Evolutionary conservation across 768 basidiomycete species (phyloP).

Genomic region (Suillus americanus): DNA sequence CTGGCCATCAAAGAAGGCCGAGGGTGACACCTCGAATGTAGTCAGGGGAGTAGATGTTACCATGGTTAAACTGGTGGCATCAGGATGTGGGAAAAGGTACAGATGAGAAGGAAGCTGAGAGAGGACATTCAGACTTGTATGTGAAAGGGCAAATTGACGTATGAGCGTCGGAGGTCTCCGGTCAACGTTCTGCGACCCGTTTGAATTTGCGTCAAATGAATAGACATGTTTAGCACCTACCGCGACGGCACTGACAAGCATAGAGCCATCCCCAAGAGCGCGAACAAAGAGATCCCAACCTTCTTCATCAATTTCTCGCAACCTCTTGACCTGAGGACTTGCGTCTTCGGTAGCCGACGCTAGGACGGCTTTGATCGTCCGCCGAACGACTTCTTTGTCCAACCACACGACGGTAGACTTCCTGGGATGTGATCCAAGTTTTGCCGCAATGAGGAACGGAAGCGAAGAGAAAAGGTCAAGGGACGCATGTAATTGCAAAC

Average conservation of each 20-base stretch:
- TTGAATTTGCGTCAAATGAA: constrained; percentile 5
- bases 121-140: constrained; percentile 52
- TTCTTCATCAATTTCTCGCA: constrained; percentile 66
- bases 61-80: constrained; percentile 48
- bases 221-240: constrained; percentile 42
- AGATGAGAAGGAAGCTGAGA: constrained; percentile 50
- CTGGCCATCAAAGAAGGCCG: constrained; percentile 61
- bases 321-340: constrained; percentile 33
- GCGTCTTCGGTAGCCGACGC: constrained; percentile 17
- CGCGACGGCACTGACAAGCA: constrained; percentile 69
- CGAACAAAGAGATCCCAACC: constrained; percentile 81
- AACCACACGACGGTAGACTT: constrained; percentile 66
- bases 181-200: constrained; percentile 71
- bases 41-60: constrained; percentile 67
- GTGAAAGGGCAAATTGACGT: constrained; percentile 71
- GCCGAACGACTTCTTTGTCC: constrained; percentile 58
- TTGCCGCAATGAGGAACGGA: constrained; percentile 37
- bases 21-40: constrained; percentile 56
- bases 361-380: constrained; percentile 45
- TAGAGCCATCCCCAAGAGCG: constrained; percentile 69
- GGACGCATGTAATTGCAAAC: constrained; percentile 81
- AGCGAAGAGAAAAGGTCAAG: constrained; percentile 70
- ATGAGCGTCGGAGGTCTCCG: constrained; percentile 83
- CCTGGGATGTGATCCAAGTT: constrained; percentile 23
- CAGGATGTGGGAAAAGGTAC: constrained; percentile 50